A percentile compares a stretch with the other conserved stretches of the same genome.
These are phyloP conservation scores for Auxenochlorella pyrenoidosa DNA, from an alignment of 139 green algal species.

Conservation along the genomic window DNA sequence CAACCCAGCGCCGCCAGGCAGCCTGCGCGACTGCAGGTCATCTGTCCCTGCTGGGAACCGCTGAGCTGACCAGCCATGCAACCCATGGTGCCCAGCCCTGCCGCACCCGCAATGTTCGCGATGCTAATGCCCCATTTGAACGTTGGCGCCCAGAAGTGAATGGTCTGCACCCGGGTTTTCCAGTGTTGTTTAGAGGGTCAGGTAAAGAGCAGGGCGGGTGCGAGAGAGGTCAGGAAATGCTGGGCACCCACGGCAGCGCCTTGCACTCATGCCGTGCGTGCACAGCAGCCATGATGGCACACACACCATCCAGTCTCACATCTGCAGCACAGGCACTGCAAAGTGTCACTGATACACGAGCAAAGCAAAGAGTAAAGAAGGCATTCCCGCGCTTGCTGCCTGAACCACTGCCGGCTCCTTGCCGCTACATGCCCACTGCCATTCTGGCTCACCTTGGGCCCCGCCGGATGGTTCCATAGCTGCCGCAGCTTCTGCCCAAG, in stretches of 20 bases:
- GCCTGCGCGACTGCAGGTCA: neutral
- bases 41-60: neutral
- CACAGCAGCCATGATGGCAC: neutral
- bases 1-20: too few relatives aligned
- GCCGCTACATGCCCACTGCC: too few relatives aligned
- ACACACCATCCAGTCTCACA: too few relatives aligned
- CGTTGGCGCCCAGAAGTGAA: constrained; percentile 82
- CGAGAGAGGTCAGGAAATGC: neutral
- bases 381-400: too few relatives aligned
- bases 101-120: constrained; percentile 94
- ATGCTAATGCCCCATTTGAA: constrained; percentile 98
- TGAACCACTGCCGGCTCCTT: too few relatives aligned
- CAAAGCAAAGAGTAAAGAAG: too few relatives aligned
- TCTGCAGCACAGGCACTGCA: neutral
- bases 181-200: too few relatives aligned
- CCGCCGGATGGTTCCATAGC: constrained; percentile 39
- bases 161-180: neutral
- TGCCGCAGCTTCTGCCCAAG: constrained; percentile 3
- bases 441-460: constrained; percentile 25
- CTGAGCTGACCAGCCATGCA: neutral
- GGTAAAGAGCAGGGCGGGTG: neutral
- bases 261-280: neutral
- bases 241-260: too few relatives aligned
- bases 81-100: neutral
- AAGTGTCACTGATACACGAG: too few relatives aligned